These are phyloP conservation scores for Scenedesmus sp. DNA, from an alignment of 163 green algal species.

Conservation along the genomic window DNA sequence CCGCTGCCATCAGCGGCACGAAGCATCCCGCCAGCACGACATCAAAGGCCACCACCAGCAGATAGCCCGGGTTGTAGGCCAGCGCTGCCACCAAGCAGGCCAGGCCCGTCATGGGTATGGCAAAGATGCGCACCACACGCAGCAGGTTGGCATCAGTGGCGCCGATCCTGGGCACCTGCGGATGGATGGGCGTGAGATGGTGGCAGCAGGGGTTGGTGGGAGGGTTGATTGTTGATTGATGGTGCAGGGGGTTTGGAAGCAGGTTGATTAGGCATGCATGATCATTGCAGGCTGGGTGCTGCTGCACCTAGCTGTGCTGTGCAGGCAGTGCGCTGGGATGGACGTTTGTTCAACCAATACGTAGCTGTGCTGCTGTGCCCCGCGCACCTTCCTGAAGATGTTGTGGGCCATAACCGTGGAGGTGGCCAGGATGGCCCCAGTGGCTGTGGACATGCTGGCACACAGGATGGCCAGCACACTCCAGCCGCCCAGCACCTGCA, in stretches of 20 bases:
- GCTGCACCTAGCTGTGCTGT: too few relatives aligned
- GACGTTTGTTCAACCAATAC: too few relatives aligned
- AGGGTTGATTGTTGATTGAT: too few relatives aligned
- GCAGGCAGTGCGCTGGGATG: too few relatives aligned
- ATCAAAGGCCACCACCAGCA: constrained; percentile 70
- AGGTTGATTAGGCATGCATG: too few relatives aligned
- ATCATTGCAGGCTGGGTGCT: too few relatives aligned
- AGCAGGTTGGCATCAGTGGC: constrained; percentile 52
- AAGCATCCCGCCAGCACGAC: constrained; percentile 59
- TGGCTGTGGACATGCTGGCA: constrained; percentile 64
- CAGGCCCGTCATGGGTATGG: constrained; percentile 59
- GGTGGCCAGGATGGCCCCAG: constrained; percentile 66
- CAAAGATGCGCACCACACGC: constrained; percentile 49
- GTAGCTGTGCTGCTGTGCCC: not conserved
- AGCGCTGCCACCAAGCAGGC: constrained; percentile 55
- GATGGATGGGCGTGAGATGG: too few relatives aligned
- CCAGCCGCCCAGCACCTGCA: constrained; percentile 60
- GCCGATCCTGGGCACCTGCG: constrained; percentile 53
- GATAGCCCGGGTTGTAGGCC: constrained; percentile 62
- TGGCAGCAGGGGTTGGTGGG: not conserved
- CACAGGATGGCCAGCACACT: constrained; percentile 62
- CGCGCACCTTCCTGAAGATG: constrained; percentile 55
- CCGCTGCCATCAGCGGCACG: constrained; percentile 59
- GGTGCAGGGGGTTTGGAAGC: too few relatives aligned
- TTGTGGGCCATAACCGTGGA: constrained; percentile 68